Evolutionary conservation across 805 yeast genomes (phyloP).

Genomic region (Jamesozyma spencerorum): DNA sequence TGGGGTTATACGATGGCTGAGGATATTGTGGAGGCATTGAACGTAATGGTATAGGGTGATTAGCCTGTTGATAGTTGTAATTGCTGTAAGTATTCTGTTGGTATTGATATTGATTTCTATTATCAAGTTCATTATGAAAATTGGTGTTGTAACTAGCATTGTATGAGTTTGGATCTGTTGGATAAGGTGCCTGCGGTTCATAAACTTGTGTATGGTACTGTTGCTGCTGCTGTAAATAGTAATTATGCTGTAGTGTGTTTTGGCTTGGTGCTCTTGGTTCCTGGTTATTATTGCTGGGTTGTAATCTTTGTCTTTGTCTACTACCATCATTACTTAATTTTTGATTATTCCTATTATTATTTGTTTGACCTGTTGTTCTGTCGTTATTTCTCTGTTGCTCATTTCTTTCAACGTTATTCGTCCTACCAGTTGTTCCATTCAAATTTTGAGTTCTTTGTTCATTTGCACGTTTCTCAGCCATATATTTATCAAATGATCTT

Average conservation of each 20-base stretch:
- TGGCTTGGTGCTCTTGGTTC: not conserved
- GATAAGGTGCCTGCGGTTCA: not conserved
- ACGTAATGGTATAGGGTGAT: too few species aligned
- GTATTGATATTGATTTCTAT: too few species aligned
- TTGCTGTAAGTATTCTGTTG: too few species aligned
- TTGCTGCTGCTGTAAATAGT: not conserved
- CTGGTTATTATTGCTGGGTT: too few species aligned
- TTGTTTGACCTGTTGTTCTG: too few species aligned
- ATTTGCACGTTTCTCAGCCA: not conserved
- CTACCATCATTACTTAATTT: too few species aligned
- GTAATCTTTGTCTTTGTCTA: not conserved
- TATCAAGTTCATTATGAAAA: not conserved
- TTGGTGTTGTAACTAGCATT: not conserved
- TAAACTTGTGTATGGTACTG: not conserved
- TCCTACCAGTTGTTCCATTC: not conserved
- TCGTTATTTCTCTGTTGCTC: too few species aligned
- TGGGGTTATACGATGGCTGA: not conserved
- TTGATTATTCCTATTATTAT: too few species aligned
- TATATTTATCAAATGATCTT: constrained; percentile 14
- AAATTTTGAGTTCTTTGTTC: not conserved
- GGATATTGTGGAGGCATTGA: too few species aligned
- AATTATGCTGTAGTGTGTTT: not conserved
- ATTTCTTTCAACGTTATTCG: too few species aligned
- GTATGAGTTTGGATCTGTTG: not conserved
- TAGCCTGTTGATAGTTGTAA: too few species aligned